Evolutionary conservation across 164 flowering plant genomes (phyloP).

Genomic region (Magnolia sinica): DNA sequence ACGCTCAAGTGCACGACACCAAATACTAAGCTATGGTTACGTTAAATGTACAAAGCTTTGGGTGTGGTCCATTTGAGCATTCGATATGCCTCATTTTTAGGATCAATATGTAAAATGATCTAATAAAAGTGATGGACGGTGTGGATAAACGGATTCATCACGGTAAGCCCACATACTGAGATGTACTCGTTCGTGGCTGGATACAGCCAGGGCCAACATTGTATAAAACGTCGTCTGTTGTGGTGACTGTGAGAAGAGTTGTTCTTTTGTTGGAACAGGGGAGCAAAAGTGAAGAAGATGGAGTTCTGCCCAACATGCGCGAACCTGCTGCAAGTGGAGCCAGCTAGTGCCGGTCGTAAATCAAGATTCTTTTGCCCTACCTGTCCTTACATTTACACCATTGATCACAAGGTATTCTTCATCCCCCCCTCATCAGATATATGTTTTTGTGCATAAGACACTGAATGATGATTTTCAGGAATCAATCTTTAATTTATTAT

Average conservation of each 20-base stretch:
- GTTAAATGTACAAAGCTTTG: too few relatives aligned
- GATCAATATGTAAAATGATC: neutral
- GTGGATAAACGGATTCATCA: too few relatives aligned
- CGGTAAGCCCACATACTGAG: too few relatives aligned
- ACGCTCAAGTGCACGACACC: too few relatives aligned
- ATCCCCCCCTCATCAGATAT: neutral
- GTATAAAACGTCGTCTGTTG: too few relatives aligned
- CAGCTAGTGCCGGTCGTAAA: neutral
- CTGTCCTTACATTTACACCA: slow-evolving; percentile 19
- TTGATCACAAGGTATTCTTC: slow-evolving; percentile 15
- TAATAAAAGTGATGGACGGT: too few relatives aligned
- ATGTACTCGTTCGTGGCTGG: too few relatives aligned
- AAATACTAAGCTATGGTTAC: too few relatives aligned
- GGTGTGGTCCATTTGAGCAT: too few relatives aligned
- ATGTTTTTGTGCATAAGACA: neutral
- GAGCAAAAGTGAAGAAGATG: slow-evolving; percentile 9
- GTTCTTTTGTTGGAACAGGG: too few relatives aligned
- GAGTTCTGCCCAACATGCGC: slow-evolving; percentile 32
- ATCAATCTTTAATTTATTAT: neutral
- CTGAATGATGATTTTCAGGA: neutral
- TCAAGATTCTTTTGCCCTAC: slow-evolving; percentile 24
- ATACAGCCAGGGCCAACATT: too few relatives aligned
- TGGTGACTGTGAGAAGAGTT: neutral
- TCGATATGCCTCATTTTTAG: too few relatives aligned
- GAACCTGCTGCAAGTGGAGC: slow-evolving; percentile 20